phyloP scores from a whole-genome alignment of 106 monocot species.

The Dendrobium huoshanense region DNA sequence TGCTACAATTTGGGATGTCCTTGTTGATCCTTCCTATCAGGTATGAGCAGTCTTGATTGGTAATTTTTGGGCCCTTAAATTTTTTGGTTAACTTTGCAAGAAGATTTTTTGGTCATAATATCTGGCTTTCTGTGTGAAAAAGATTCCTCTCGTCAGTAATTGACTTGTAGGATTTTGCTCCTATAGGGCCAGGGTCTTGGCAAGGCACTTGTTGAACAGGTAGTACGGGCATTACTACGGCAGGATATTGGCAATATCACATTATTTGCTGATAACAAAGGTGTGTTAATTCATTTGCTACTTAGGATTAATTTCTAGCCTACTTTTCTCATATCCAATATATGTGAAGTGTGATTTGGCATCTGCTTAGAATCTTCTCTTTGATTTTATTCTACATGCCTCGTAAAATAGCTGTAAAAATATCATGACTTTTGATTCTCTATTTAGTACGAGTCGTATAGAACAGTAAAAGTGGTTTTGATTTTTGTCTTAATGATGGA shows the following conservation, averaged over 20 bases:
- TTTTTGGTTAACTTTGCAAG: not conserved
- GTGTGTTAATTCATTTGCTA: constrained; percentile 18
- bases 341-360: not conserved
- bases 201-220: constrained; percentile 79
- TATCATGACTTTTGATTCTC: too few relatives aligned
- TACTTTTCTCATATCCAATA: not conserved
- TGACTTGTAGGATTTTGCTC: not conserved
- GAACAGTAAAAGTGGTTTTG: too few relatives aligned
- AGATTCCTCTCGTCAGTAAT: not conserved
- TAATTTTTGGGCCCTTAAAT: not conserved
- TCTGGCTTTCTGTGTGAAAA: not conserved
- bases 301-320: not conserved
- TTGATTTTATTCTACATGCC: too few relatives aligned
- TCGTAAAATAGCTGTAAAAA: too few relatives aligned
- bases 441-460: too few relatives aligned
- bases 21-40: constrained; percentile 98
- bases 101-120: not conserved
- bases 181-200: constrained; percentile 91
- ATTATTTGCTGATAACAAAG: constrained; percentile 93
- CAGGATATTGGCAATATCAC: constrained; percentile 96
- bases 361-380: too few relatives aligned
- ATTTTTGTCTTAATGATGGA: too few relatives aligned
- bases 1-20: constrained; percentile 99
- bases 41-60: constrained; percentile 12
- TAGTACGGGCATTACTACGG: constrained; percentile 69